These are phyloP conservation scores for Irineochytrium annulatum DNA, from an alignment of 192 early-diverging fungal species.

Conservation along the genomic window DNA sequence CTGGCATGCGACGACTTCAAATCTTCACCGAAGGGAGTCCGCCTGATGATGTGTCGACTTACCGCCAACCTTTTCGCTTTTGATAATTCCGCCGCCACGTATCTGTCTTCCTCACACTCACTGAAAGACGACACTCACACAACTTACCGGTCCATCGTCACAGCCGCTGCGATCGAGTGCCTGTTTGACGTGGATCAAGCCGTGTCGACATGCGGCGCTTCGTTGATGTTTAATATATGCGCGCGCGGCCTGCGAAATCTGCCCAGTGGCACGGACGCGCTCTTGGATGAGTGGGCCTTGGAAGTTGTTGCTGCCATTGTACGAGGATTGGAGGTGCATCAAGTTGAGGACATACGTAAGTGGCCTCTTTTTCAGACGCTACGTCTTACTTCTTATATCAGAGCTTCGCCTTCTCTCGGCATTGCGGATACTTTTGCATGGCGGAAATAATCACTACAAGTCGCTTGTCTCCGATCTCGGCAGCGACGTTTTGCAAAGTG, in stretches of 20 bases:
- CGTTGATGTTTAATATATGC: conserved; percentile 66
- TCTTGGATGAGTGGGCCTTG: conserved; percentile 66
- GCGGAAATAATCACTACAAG: too few relatives aligned
- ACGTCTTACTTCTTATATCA: too few relatives aligned
- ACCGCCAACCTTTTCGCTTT: conserved; percentile 57
- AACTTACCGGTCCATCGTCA: conserved; percentile 47
- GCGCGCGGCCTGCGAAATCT: conserved; percentile 33
- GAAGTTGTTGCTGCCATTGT: conserved; percentile 64
- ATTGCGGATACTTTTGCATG: too few relatives aligned
- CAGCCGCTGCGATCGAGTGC: conserved; percentile 57
- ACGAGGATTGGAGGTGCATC: conserved; percentile 47
- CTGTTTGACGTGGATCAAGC: conserved; percentile 49
- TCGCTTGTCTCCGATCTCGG: too few relatives aligned
- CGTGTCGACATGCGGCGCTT: conserved; percentile 60
- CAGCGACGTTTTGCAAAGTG: too few relatives aligned
- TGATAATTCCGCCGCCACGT: conserved; percentile 25
- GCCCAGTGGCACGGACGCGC: conserved; percentile 16
- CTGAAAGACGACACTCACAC: conserved; percentile 5
- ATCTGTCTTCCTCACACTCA: conserved; percentile 14
- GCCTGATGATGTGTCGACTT: conserved; percentile 59
- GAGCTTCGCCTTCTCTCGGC: too few relatives aligned
- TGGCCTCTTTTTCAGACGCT: conserved; percentile 14
- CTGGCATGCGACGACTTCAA: not conserved
- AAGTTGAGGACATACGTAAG: conserved; percentile 57
- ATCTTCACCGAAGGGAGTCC: conserved; percentile 42